Percentiles rank a stretch among this genome's conserved stretches.
Conservation (phyloP, 305 asterid species). For the Coffea humblotiana region DNA sequence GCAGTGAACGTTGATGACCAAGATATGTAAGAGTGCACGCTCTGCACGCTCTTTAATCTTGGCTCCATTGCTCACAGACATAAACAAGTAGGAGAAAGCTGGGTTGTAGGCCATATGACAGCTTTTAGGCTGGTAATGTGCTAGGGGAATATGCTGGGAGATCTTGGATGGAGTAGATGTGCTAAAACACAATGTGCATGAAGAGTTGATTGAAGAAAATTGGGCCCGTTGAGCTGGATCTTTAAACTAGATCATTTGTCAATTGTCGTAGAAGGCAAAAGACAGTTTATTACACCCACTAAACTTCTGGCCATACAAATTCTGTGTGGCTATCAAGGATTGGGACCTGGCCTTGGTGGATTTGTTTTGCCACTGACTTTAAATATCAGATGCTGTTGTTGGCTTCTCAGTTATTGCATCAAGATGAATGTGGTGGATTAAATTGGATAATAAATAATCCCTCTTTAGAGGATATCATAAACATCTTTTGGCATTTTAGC, state of each 20-base stretch:
- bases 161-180: no score
- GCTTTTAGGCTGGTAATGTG: background rate
- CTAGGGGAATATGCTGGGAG: background rate
- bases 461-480: no score
- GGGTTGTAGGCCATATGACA: background rate
- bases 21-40: background rate
- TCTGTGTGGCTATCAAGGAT: no score
- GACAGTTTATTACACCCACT: no score
- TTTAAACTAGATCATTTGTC: no score
- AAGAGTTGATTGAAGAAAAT: no score
- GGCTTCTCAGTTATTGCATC: background rate
- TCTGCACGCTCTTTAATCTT: background rate
- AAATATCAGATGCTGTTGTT: no score
- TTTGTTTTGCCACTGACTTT: background rate
- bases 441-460: no score
- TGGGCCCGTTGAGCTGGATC: no score
- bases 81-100: background rate
- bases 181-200: no score
- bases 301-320: no score
- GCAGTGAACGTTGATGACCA: background rate
- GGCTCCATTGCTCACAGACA: background rate
- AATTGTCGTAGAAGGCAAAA: no score
- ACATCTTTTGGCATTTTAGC: background rate
- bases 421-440: background rate
- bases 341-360: background rate